Conservation (phyloP, 2,329 filamentous ascomycete species). For the Grosmannia clavigera region DNA sequence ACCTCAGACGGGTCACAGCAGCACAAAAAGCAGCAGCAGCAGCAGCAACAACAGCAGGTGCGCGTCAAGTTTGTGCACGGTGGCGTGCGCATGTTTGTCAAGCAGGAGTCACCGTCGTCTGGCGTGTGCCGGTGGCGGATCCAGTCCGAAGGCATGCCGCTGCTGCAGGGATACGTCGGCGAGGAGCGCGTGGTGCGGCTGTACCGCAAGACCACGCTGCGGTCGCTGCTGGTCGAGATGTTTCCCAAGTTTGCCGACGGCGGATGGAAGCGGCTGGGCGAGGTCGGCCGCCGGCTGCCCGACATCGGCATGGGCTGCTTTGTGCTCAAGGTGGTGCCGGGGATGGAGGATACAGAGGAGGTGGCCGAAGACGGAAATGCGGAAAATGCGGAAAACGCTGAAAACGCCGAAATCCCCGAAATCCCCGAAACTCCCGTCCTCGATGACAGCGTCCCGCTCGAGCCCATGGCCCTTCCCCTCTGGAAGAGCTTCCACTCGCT, state of each 20-base stretch:
- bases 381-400: slow-evolving; percentile 17
- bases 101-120: slow-evolving; percentile 80
- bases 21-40: slow-evolving; percentile 2
- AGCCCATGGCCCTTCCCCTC: slow-evolving; percentile 78
- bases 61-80: slow-evolving; percentile 86
- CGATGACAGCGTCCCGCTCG: slow-evolving; percentile 23
- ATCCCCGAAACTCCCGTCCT: background rate
- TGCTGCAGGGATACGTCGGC: slow-evolving; percentile 83
- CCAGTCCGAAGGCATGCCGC: slow-evolving; percentile 84
- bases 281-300: slow-evolving; percentile 74
- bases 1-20: slow-evolving; percentile 57
- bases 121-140: slow-evolving; percentile 90
- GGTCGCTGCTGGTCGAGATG: slow-evolving; percentile 82
- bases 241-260: slow-evolving; percentile 77
- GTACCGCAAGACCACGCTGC: slow-evolving; percentile 66
- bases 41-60: slow-evolving; percentile 4
- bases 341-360: background rate
- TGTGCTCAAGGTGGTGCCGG: slow-evolving; percentile 69
- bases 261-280: slow-evolving; percentile 63
- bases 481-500: slow-evolving; percentile 89
- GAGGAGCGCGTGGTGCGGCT: slow-evolving; percentile 63
- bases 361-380: background rate
- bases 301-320: slow-evolving; percentile 85
- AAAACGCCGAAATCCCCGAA: background rate
- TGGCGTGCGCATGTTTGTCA: slow-evolving; percentile 98